phyloP scores from a whole-genome alignment of 2,329 filamentous ascomycete species.

The Bipolaris bicolor region DNA sequence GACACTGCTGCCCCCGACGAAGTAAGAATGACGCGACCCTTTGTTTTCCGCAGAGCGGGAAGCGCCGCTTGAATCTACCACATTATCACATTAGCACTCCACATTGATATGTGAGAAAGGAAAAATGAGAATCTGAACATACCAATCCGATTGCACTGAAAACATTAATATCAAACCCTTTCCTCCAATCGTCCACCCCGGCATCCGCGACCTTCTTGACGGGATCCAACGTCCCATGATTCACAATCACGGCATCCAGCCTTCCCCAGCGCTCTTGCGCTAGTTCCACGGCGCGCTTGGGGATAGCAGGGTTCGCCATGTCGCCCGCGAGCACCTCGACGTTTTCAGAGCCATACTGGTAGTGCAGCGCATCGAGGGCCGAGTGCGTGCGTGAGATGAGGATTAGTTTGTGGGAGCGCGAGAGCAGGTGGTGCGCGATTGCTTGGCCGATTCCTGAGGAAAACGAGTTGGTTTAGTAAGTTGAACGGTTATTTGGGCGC shows the following conservation, averaged over 20 bases:
- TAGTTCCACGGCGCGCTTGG: conserved; percentile 66
- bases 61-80: conserved; percentile 72
- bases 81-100: neutral
- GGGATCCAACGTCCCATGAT: conserved; percentile 83
- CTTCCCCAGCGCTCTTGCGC: conserved; percentile 71
- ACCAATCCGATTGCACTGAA: conserved; percentile 83
- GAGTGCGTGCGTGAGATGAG: conserved; percentile 62
- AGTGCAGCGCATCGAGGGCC: conserved; percentile 57
- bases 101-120: too few relatives aligned
- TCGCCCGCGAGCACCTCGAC: conserved; percentile 66
- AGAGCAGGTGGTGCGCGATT: conserved; percentile 65
- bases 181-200: conserved; percentile 75
- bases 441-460: conserved; percentile 67
- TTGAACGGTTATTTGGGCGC: too few relatives aligned
- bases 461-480: too few relatives aligned
- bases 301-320: conserved; percentile 59
- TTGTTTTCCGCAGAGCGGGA: conserved; percentile 68
- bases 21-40: conserved; percentile 76
- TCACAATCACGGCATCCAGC: conserved; percentile 83
- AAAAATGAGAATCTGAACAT: conserved; percentile 47
- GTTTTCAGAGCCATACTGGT: conserved; percentile 57
- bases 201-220: conserved; percentile 72
- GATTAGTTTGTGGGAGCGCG: conserved; percentile 61
- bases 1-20: conserved; percentile 77
- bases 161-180: conserved; percentile 81